phyloP scores from a whole-genome alignment of 2,329 filamentous ascomycete species.

The Mycogone perniciosa region DNA sequence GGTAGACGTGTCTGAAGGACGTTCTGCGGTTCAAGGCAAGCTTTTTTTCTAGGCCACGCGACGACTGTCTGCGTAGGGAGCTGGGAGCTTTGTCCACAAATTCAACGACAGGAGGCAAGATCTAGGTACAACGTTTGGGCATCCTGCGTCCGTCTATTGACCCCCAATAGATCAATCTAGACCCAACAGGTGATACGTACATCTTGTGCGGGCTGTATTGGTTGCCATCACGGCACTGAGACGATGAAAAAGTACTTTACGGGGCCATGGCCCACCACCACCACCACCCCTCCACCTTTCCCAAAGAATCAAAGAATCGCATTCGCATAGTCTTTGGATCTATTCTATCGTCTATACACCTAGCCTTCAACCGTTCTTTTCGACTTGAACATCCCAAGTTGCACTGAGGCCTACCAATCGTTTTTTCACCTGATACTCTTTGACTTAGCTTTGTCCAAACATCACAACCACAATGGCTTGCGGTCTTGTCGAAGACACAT shows the following conservation, averaged over 20 bases:
- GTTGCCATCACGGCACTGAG: slow-evolving; percentile 4
- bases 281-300: slow-evolving; percentile 9
- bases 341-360: slow-evolving; percentile 2
- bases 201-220: slow-evolving; percentile 6
- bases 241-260: slow-evolving; percentile 9
- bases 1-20: slow-evolving; percentile 9
- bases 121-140: slow-evolving; percentile 8
- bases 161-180: slow-evolving; percentile 2
- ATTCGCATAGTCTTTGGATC: slow-evolving; percentile 1
- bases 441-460: background rate
- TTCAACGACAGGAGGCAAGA: background rate
- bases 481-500: background rate
- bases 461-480: background rate
- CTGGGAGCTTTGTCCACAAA: slow-evolving; percentile 4
- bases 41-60: slow-evolving; percentile 8
- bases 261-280: slow-evolving; percentile 10
- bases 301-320: slow-evolving; percentile 6
- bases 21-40: slow-evolving; percentile 10
- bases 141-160: slow-evolving; percentile 5
- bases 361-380: background rate
- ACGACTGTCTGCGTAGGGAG: background rate
- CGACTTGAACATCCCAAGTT: background rate
- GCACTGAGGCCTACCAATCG: background rate
- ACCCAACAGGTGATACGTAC: slow-evolving; percentile 9
- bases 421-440: background rate